phyloP scores from a whole-genome alignment of 225 moss, liverwort and hornwort species.

The Marchantia polymorpha region DNA sequence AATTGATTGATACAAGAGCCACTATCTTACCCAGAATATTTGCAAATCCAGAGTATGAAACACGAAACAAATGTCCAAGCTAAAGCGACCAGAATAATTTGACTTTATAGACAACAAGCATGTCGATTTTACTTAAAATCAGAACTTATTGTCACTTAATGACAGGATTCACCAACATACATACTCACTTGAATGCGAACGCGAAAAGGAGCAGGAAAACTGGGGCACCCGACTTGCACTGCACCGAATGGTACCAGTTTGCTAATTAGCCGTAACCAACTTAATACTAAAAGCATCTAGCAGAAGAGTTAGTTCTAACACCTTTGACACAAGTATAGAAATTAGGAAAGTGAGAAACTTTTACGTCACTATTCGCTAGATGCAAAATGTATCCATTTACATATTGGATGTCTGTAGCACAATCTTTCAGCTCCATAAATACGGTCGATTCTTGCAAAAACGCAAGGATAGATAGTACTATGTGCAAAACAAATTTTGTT shows the following conservation, averaged over 20 bases:
- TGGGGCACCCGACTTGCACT: conserved; percentile 96
- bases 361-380: too few relatives aligned
- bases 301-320: neutral
- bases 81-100: neutral
- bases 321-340: too few relatives aligned
- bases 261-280: neutral
- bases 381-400: neutral
- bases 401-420: too few relatives aligned
- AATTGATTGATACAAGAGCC: neutral
- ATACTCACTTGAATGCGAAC: conserved; percentile 92
- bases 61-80: neutral
- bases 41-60: neutral
- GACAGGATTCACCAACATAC: neutral
- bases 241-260: conserved; percentile 17
- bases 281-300: neutral
- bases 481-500: neutral
- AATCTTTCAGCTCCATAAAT: too few relatives aligned
- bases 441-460: too few relatives aligned
- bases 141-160: neutral
- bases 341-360: too few relatives aligned
- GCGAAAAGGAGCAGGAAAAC: conserved; percentile 95
- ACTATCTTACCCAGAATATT: neutral
- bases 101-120: neutral
- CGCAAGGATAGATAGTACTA: neutral
- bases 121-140: neutral